A percentile compares a stretch with the other conserved stretches of the same genome.
Evolutionary conservation across 371 early-diverging fungal species (phyloP).

Genomic region (Rhizopus sp.): DNA sequence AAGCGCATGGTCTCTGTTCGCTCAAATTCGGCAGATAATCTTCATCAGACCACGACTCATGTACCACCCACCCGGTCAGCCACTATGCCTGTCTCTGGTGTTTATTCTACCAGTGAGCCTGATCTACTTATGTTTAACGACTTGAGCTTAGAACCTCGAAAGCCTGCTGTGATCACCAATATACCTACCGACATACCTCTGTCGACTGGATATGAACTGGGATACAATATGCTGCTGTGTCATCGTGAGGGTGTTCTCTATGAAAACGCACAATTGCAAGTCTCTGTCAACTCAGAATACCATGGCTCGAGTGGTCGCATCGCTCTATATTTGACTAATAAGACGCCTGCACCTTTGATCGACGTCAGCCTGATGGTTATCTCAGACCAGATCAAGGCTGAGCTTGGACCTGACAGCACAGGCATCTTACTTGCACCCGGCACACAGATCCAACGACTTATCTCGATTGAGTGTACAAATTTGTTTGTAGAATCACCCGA

Average conservation of each 20-base stretch:
- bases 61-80: slow-evolving; percentile 15
- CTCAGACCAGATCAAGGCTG: slow-evolving; percentile 15
- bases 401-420: slow-evolving; percentile 4
- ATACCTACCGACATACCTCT: slow-evolving; percentile 34
- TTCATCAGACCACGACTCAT: slow-evolving; percentile 2
- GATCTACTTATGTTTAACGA: slow-evolving; percentile 44
- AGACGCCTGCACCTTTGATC: slow-evolving; percentile 46
- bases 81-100: slow-evolving; percentile 17
- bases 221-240: slow-evolving; percentile 63
- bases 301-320: slow-evolving; percentile 84
- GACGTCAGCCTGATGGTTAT: slow-evolving; percentile 23
- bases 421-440: slow-evolving; percentile 31
- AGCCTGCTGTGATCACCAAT: slow-evolving; percentile 12
- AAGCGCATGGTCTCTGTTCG: slow-evolving; percentile 50
- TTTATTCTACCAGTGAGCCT: slow-evolving; percentile 8
- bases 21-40: slow-evolving; percentile 30
- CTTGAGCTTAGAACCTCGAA: slow-evolving; percentile 19
- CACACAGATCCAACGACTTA: slow-evolving; percentile 77
- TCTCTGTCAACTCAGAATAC: slow-evolving; percentile 89
- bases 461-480: slow-evolving; percentile 70
- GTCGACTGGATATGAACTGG: slow-evolving; percentile 58
- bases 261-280: slow-evolving; percentile 83
- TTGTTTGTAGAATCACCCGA: slow-evolving; percentile 61
- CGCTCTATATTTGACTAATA: slow-evolving; percentile 89
- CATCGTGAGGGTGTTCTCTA: slow-evolving; percentile 85